These are phyloP conservation scores for Trichosanthes truncata DNA, from an alignment of 306 rosid genomes.

Conservation along the genomic window DNA sequence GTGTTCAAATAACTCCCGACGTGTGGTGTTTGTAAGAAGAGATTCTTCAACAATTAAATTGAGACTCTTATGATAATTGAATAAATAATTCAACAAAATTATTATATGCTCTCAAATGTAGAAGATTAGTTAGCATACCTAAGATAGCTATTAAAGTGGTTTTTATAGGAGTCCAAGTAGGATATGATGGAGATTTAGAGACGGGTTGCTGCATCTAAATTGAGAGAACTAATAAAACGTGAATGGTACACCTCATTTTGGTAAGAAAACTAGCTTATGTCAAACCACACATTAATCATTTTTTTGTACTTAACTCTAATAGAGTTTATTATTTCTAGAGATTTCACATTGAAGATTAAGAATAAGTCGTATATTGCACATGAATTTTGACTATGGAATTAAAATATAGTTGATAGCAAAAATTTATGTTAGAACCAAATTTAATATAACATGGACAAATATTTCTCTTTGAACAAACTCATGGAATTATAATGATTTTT, in stretches of 20 bases:
- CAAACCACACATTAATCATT: no score
- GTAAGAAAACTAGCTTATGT: no score
- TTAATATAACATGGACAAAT: no score
- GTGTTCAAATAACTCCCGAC: background rate
- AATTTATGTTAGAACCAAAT: no score
- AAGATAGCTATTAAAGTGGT: background rate
- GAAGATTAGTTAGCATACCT: background rate
- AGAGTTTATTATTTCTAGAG: no score
- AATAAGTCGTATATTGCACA: no score
- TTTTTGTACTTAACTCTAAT: no score
- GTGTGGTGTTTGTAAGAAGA: background rate
- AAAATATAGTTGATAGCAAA: no score
- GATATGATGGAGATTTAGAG: background rate
- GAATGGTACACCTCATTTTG: background rate
- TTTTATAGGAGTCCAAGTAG: background rate
- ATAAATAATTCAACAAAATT: background rate
- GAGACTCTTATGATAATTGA: background rate
- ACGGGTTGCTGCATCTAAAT: no score
- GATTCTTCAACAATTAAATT: background rate
- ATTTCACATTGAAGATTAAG: no score
- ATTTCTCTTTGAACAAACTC: background rate
- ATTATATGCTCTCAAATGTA: background rate
- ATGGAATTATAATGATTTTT: background rate
- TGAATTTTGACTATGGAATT: no score
- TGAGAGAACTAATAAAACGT: background rate